phyloP scores from a whole-genome alignment of 192 early-diverging fungal species.

The Ambispora gerdemannii region DNA sequence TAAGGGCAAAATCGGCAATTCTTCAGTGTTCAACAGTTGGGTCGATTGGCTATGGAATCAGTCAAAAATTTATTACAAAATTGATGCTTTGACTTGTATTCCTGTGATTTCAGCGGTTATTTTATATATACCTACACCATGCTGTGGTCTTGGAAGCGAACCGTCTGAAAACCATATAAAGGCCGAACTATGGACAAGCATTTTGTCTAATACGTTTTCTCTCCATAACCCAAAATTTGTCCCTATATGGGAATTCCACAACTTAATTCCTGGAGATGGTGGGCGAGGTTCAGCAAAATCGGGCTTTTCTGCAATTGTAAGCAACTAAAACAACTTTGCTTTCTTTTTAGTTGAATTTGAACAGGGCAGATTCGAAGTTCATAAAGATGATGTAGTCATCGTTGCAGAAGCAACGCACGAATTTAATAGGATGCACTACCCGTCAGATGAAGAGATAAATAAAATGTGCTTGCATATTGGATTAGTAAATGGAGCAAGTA shows the following conservation, averaged over 20 bases:
- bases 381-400: background rate
- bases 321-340: conserved; percentile 15
- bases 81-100: conserved; percentile 14
- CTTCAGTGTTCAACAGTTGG: background rate
- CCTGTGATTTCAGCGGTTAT: background rate
- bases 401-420: conserved; percentile 11
- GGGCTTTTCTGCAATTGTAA: conserved; percentile 9
- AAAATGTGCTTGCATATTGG: conserved; percentile 15
- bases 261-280: conserved; percentile 17
- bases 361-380: conserved; percentile 11
- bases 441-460: conserved; percentile 19
- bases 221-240: conserved; percentile 13
- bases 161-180: conserved; percentile 27
- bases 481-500: background rate
- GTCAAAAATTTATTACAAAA: background rate
- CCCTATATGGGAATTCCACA: conserved; percentile 17
- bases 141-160: conserved; percentile 11
- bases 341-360: conserved; percentile 20
- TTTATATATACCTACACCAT: conserved; percentile 24
- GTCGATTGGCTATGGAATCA: background rate
- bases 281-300: conserved; percentile 9
- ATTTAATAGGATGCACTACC: conserved; percentile 8
- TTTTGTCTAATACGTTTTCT: conserved; percentile 9
- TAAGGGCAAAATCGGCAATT: conserved; percentile 16
- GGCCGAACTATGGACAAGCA: conserved; percentile 13